phyloP scores from a whole-genome alignment of 768 basidiomycete species.

The Rhizopogon vinicolor region DNA sequence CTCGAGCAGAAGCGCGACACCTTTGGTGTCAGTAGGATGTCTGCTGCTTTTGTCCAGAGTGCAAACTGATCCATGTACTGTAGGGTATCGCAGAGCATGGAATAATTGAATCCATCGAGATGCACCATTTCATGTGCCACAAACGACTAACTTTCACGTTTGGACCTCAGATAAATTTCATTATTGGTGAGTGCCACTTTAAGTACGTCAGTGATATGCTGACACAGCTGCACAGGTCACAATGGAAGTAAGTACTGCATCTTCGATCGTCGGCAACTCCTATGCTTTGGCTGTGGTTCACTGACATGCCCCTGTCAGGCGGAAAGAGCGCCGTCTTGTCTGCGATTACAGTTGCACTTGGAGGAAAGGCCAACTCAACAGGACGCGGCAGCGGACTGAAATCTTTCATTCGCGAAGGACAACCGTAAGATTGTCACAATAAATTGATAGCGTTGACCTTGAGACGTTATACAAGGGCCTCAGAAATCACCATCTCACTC shows the following conservation, averaged over 20 bases:
- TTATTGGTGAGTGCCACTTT: constrained; percentile 61
- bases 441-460: neutral
- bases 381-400: constrained; percentile 85
- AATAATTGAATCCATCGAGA: constrained; percentile 80
- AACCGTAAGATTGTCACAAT: constrained; percentile 47
- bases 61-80: neutral
- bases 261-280: neutral
- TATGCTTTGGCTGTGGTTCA: neutral
- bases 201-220: constrained; percentile 2
- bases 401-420: constrained; percentile 81
- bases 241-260: constrained; percentile 76
- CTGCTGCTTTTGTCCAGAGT: constrained; percentile 15
- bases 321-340: constrained; percentile 94
- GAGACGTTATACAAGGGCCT: constrained; percentile 34
- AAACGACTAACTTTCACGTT: constrained; percentile 77
- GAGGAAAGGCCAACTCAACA: constrained; percentile 89
- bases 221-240: constrained; percentile 48
- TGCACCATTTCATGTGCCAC: constrained; percentile 97
- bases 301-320: constrained; percentile 42
- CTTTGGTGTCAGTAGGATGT: constrained; percentile 44
- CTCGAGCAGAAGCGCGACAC: constrained; percentile 41
- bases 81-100: constrained; percentile 84
- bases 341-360: constrained; percentile 88
- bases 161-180: constrained; percentile 94
- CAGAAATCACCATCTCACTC: constrained; percentile 76